Evolutionary conservation across 2,329 filamentous ascomycete species (phyloP), one percentile per base, ranked within the genome.

Genomic region (Albophoma yamanashiensis): DNA sequence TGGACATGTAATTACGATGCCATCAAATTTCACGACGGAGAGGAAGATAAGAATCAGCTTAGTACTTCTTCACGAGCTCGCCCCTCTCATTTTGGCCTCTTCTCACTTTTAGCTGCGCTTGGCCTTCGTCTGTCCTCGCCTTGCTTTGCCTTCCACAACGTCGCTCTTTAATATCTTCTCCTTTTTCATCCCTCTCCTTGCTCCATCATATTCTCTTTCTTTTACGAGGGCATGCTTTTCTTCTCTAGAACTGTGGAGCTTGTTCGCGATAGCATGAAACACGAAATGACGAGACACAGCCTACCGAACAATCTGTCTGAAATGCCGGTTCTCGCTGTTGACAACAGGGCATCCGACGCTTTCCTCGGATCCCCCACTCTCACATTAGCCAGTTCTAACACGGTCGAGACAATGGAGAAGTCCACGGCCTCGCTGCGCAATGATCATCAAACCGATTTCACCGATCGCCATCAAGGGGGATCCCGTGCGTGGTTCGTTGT

Each of bases 401-500:
- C n/a, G 22, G n/a, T n/a, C 15, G 56, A 11, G 11, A 25, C 34
- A 5, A 38, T 22, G 6, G 5, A 22, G 11, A 27, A 34, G 42
- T 15, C 42, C 22, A 25, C 25, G 15, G 40, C 53, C 15, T 57
- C 58, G 9, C 17, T 17, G 8, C 31, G 53, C 36, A 40, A 22
- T 36, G 12, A 22, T 25, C 22, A 27, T 2, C 8, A 39, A 27
- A 53, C 55, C n/a, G 31, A 45, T 2, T 20, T 34, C 15, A 40
- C 39, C 58, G 36, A 57, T 22, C 12, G 25, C 6, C 17, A 17
- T 50, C 57, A 71, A 56, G 66, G 70, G 4, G 69, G 69, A 2
- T 38, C 61, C 22, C 65, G 68, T 4, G 70, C 69, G 11, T 72
- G 70, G 71, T 61, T 71, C 14, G 69, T 70, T 11, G 70, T 72